Conservation (phyloP, 2,329 filamentous ascomycete genomes). For the Fusarium caatingaense region DNA sequence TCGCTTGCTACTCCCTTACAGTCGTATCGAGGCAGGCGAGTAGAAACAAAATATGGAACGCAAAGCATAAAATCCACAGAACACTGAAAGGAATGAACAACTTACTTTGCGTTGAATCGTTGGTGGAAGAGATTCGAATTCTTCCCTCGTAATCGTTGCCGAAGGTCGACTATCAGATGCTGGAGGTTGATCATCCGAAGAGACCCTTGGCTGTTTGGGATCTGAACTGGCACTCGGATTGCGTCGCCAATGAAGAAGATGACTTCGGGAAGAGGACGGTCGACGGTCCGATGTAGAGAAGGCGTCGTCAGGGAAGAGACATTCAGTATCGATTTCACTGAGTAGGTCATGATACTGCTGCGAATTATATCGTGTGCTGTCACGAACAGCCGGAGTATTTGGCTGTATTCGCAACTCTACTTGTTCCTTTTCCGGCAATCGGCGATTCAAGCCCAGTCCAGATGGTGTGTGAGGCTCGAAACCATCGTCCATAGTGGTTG, state of each 20-base stretch:
- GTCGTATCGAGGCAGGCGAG: conserved; percentile 14
- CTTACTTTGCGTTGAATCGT: conserved; percentile 69
- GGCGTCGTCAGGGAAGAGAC: conserved; percentile 33
- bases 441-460: conserved; percentile 14
- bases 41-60: conserved; percentile 18
- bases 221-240: conserved; percentile 34
- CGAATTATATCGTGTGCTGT: conserved; percentile 25
- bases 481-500: conserved; percentile 17
- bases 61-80: conserved; percentile 1
- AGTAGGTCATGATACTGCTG: conserved; percentile 39
- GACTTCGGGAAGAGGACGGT: conserved; percentile 48
- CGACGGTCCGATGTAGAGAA: conserved; percentile 35
- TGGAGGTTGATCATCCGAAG: conserved; percentile 38
- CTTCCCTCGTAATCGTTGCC: conserved; percentile 51
- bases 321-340: conserved; percentile 40
- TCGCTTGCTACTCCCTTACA: conserved; percentile 7
- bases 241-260: conserved; percentile 36
- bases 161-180: conserved; percentile 42
- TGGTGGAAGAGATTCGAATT: conserved; percentile 65
- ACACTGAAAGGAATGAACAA: conserved; percentile 48
- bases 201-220: conserved; percentile 40
- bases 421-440: conserved; percentile 36
- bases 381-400: conserved; percentile 14
- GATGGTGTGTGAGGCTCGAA: conserved; percentile 14
- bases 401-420: conserved; percentile 35